Conservation (phyloP, 768 basidiomycete genomes). For the Tulasnella sp. region DNA sequence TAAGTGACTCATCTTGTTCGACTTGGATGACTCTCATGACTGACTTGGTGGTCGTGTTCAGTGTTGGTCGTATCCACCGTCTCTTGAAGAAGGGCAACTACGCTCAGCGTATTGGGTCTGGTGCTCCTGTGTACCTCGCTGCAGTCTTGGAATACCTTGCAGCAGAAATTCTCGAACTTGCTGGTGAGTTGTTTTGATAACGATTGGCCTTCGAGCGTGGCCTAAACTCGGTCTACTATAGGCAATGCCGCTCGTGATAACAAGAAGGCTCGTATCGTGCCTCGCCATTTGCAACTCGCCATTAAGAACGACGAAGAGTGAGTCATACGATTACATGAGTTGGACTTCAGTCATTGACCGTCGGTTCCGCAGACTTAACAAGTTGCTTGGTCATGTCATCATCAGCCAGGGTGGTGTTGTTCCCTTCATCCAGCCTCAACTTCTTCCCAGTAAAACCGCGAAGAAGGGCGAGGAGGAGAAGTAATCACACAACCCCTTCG, state of each 20-base stretch:
- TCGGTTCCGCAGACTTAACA: slow-evolving; percentile 50
- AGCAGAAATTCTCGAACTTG: slow-evolving; percentile 80
- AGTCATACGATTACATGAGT: too few relatives aligned
- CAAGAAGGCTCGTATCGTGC: slow-evolving; percentile 76
- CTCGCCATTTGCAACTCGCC: slow-evolving; percentile 67
- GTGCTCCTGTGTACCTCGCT: slow-evolving; percentile 76
- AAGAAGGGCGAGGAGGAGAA: slow-evolving; percentile 16
- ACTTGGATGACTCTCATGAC: too few relatives aligned
- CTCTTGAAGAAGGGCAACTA: slow-evolving; percentile 67
- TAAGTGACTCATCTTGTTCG: too few relatives aligned
- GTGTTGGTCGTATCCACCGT: slow-evolving; percentile 74
- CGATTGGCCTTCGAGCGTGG: not conserved
- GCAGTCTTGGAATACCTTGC: slow-evolving; percentile 81
- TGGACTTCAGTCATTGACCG: too few relatives aligned
- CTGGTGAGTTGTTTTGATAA: slow-evolving; percentile 40
- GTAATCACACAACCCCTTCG: not conserved
- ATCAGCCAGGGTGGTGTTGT: slow-evolving; percentile 75
- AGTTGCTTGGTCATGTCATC: slow-evolving; percentile 52
- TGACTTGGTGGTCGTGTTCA: too few relatives aligned
- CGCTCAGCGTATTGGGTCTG: slow-evolving; percentile 59
- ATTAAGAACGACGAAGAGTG: slow-evolving; percentile 73
- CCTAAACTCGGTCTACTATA: not conserved
- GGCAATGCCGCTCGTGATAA: slow-evolving; percentile 68
- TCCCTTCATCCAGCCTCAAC: slow-evolving; percentile 48
- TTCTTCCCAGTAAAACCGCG: slow-evolving; percentile 27